Percentiles rank a stretch among this genome's conserved stretches.
phyloP scores from a whole-genome alignment of 2,329 filamentous ascomycete genomes.

The Fusarium concolor region DNA sequence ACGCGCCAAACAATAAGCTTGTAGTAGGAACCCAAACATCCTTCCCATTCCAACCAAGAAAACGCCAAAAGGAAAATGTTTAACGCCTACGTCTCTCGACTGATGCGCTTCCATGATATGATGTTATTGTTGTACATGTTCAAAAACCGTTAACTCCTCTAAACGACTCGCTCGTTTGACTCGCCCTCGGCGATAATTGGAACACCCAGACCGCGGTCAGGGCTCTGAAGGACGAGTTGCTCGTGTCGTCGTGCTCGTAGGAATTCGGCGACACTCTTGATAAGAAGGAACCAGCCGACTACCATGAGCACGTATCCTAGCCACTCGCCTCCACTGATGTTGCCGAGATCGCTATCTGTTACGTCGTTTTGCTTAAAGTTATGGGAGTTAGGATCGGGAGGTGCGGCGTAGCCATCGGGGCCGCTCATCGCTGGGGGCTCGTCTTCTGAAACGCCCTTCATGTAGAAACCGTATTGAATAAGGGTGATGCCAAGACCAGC shows the following conservation, averaged over 20 bases:
- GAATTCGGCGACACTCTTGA: constrained; percentile 92
- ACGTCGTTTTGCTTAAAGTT: constrained; percentile 83
- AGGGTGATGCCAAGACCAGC: constrained; percentile 94
- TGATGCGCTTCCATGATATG: constrained; percentile 30
- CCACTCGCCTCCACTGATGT: constrained; percentile 83
- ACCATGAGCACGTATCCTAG: constrained; percentile 95
- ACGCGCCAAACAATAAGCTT: constrained; percentile 40
- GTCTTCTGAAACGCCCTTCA: constrained; percentile 73
- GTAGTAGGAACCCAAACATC: constrained; percentile 36
- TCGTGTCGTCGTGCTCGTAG: constrained; percentile 89
- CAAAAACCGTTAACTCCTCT: constrained; percentile 35
- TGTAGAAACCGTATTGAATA: constrained; percentile 96
- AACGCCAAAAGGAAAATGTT: constrained; percentile 31
- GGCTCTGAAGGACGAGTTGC: constrained; percentile 91
- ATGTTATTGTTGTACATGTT: constrained; percentile 35
- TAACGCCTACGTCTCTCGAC: constrained; percentile 33
- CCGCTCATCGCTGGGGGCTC: constrained; percentile 59
- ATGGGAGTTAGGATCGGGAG: constrained; percentile 89
- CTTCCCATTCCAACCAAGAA: constrained; percentile 22
- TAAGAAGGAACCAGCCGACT: constrained; percentile 97
- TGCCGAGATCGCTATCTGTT: constrained; percentile 57
- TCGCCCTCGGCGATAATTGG: constrained; percentile 91
- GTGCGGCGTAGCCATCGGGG: constrained; percentile 72
- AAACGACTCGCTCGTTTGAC: constrained; percentile 80
- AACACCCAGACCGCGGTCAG: constrained; percentile 85